Evolutionary conservation across 2,329 filamentous ascomycete genomes (phyloP), one percentile per base, ranked within the genome.

Genomic region (Macroventuria anomochaeta): DNA sequence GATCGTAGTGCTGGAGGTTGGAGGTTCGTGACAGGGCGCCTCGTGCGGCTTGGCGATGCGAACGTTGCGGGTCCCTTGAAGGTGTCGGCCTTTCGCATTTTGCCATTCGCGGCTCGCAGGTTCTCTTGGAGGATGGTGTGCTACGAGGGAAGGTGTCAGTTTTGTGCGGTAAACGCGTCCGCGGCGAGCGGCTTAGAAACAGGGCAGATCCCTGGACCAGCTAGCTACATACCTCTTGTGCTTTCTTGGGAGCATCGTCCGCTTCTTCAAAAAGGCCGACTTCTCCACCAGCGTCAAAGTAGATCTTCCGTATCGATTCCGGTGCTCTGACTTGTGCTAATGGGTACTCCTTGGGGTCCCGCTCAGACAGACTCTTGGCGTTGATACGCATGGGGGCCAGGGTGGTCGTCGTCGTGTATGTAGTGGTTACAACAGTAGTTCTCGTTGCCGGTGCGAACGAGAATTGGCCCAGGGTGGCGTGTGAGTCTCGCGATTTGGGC

Each of bases 301-400:
- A 87, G 70, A 97, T 89, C 51, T 86, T 87, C 58, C 86, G 85
- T 55, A 99, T 79, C 44, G 89, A 87, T 13, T 86, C 84, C 2
- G 95, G 95, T 1, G 93, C 96, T 1, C 91, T 88, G 42, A 90
- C 87, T 58, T 85, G 83, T 31, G 93, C 93, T 25, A 99, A 81
- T 32, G 95, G 95, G 73, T 96, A 99, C 65, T 95, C 86, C 73
- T 96, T 96, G 12, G 88, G 82, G 74, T 97, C 92, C 53, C 96
- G 85, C 47, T 87, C 83, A 54, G 84, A 80, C 28, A 92, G 82
- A 44, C 86, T 84, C 20, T 91, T 88, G 54, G 90, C 85, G 61
- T 86, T 87, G 62, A 96, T 85, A 50, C 90, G 81, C 53, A 97
- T 80, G n/a, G 91, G 91, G 39, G 93, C 93, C 62, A 95, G 96